phyloP scores from a whole-genome alignment of 495 filamentous ascomycete genomes.

The Physcia stellaris region DNA sequence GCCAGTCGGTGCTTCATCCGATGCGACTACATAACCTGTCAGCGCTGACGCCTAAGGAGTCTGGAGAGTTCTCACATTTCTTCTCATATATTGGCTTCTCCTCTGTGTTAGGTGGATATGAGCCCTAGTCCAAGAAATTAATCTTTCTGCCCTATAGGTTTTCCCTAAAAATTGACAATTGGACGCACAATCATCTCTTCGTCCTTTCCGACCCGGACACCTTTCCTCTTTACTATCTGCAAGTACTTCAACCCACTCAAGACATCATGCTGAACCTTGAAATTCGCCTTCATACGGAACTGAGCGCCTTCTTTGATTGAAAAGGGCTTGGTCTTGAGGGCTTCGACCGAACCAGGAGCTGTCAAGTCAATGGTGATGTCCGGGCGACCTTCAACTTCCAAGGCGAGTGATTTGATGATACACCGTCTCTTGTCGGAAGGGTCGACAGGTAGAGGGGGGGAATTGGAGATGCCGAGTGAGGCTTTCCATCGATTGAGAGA shows the following conservation, averaged over 20 bases:
- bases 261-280: slow-evolving; percentile 92
- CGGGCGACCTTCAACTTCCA: slow-evolving; percentile 62
- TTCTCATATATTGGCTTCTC: slow-evolving; percentile 75
- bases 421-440: slow-evolving; percentile 67
- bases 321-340: slow-evolving; percentile 78
- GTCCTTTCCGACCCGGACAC: slow-evolving; percentile 72
- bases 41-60: not conserved
- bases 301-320: slow-evolving; percentile 88
- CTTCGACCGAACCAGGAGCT: slow-evolving; percentile 42
- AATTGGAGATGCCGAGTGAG: slow-evolving; percentile 67
- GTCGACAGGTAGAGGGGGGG: slow-evolving; percentile 38
- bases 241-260: slow-evolving; percentile 89
- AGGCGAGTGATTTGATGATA: slow-evolving; percentile 80
- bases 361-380: slow-evolving; percentile 79
- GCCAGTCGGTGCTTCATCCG: slow-evolving; percentile 80
- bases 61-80: slow-evolving; percentile 52
- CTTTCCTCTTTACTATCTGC: slow-evolving; percentile 79
- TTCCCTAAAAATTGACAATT: not conserved
- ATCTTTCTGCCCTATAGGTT: not conserved
- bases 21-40: slow-evolving; percentile 44
- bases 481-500: slow-evolving; percentile 94
- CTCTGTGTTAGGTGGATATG: slow-evolving; percentile 78
- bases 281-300: slow-evolving; percentile 85
- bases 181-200: slow-evolving; percentile 86
- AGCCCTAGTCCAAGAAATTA: slow-evolving; percentile 39